Percentiles rank a stretch among this genome's conserved stretches.
phyloP scores from a whole-genome alignment of 441 rosid genomes.

The Populus hybrid region DNA sequence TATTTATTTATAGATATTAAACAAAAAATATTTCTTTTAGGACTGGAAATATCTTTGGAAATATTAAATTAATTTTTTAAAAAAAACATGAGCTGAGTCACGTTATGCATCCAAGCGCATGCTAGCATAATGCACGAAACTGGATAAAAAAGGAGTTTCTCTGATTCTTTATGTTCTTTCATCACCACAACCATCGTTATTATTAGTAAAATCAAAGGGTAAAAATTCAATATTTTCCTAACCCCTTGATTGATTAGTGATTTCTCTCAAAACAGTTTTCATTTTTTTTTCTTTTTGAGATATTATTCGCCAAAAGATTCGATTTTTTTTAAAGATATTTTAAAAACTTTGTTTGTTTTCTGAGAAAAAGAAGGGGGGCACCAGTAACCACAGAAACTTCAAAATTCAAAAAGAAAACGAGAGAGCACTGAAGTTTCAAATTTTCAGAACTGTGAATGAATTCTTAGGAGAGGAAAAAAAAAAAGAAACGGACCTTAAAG shows the following conservation, averaged over 20 bases:
- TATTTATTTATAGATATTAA: not conserved
- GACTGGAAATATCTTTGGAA: not conserved
- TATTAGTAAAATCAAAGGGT: too few relatives aligned
- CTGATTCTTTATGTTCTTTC: conserved; percentile 2
- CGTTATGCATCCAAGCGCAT: not conserved
- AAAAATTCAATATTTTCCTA: too few relatives aligned
- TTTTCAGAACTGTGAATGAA: not conserved
- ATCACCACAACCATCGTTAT: not conserved
- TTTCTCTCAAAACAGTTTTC: not conserved
- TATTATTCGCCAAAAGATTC: not conserved
- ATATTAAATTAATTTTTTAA: not conserved
- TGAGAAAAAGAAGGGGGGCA: not conserved
- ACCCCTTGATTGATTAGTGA: not conserved
- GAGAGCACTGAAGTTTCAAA: not conserved
- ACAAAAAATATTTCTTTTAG: not conserved
- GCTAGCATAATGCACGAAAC: conserved; percentile 11
- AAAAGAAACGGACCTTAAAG: not conserved
- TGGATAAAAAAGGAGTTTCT: conserved; percentile 13
- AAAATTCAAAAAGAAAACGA: not conserved
- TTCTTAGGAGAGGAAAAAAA: not conserved
- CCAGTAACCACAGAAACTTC: not conserved
- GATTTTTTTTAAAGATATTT: not conserved
- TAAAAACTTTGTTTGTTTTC: not conserved
- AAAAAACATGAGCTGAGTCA: not conserved
- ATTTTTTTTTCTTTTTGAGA: not conserved